Percentiles rank a stretch among this genome's conserved stretches.
phyloP scores from a whole-genome alignment of 73 alveolate species.

The Effrenium voratum region DNA sequence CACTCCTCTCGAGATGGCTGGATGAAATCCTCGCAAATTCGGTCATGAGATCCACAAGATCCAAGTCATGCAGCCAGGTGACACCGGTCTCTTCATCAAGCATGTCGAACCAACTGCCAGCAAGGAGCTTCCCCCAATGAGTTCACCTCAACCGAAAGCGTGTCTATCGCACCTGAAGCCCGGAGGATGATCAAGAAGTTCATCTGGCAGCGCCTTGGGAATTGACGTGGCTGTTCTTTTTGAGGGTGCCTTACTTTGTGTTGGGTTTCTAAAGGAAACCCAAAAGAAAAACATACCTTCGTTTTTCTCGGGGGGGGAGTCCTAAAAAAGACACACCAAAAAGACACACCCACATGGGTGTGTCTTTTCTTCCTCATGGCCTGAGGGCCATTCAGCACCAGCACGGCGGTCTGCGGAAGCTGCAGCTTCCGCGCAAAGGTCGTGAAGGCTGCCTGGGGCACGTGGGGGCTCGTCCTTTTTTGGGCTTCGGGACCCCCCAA shows the following conservation, averaged over 20 bases:
- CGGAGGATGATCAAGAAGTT: conserved; percentile 75
- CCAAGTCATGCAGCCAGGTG: background rate
- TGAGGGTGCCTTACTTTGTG: background rate
- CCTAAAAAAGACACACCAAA: background rate
- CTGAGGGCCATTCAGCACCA: conserved; percentile 59
- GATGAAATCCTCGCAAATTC: conserved; percentile 18
- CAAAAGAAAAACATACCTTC: background rate
- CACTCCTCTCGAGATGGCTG: background rate
- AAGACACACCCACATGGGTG: background rate
- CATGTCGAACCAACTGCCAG: conserved; percentile 61
- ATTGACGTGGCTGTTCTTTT: background rate
- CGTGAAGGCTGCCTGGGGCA: conserved; percentile 23
- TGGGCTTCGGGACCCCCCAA: too few relatives aligned
- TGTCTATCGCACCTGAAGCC: conserved; percentile 20
- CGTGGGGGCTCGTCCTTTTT: too few relatives aligned
- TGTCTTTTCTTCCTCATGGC: background rate
- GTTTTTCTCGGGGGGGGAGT: background rate
- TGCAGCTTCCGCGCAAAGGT: conserved; percentile 2
- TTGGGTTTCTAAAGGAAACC: background rate
- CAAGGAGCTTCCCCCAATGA: background rate
- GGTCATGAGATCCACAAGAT: background rate
- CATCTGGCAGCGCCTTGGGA: conserved; percentile 48
- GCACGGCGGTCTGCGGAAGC: conserved; percentile 40
- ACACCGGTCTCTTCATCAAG: conserved; percentile 21
- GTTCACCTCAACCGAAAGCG: background rate